Evolutionary conservation across 441 rosid species (phyloP), one percentile per base, ranked within the genome.

Genomic region (Aquilaria agallochum): DNA sequence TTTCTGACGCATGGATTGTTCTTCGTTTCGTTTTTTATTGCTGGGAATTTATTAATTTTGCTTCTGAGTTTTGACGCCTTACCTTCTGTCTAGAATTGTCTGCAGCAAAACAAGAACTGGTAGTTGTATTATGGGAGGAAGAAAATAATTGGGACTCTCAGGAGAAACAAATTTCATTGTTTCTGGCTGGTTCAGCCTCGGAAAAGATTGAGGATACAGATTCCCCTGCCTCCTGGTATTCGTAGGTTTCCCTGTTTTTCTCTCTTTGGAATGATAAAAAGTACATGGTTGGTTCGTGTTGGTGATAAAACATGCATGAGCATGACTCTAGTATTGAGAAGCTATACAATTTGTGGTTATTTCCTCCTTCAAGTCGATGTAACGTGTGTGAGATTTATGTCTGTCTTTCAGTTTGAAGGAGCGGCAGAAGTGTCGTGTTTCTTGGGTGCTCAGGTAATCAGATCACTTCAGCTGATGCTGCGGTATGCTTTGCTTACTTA

Each of bases 181-280:
- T 52, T 58, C 47, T 50, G 62, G 74, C 62, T 68, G 58, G 57
- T 53, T 69, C 76, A 59, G 47, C 56, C 68, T 69, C 59, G 31
- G 56, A 31, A 34, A 46, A 48, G 64, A 55, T 40, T 40, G 48
- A 9, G 31, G 59, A 30, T 34, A 44, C 30, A 14, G 63, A 52
- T 52, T 13, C 50, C 31, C 40, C 6, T 34, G 40, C 40, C 6
- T 34, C 40, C 6, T 3, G 40, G 40, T 34, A 34, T 34, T 34
- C 40, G 1, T 6, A 34, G 40, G 4, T 34, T 20, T 20, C 27
- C 27, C 40, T 34, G 40, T 34, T 34, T 34, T 34, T 34, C 40
- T 34, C 6, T 34, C 40, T 34, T 34, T 34, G 4, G 40, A 34
- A 34, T 1, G 40, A 6, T 3, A 34, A 34, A 34, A 34, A 34